These are phyloP conservation scores for Suillus americanus DNA, from an alignment of 768 basidiomycete genomes.

Conservation along the genomic window DNA sequence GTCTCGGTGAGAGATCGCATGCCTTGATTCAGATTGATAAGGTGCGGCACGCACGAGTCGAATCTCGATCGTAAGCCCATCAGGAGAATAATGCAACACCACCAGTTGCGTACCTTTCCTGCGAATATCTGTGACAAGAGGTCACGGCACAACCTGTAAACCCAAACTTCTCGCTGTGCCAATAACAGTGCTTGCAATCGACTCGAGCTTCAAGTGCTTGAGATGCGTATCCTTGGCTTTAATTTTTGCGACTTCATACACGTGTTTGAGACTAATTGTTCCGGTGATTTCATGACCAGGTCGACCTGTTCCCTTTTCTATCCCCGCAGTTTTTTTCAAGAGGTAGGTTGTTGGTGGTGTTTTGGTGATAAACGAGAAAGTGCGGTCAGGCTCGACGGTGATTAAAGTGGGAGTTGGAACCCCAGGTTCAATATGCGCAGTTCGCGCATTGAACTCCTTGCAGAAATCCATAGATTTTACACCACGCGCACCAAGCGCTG, in stretches of 20 bases:
- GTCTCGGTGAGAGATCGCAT: constrained; percentile 9
- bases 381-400: constrained; percentile 90
- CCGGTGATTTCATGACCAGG: constrained; percentile 78
- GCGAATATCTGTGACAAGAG: constrained; percentile 14
- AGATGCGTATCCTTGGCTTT: constrained; percentile 90
- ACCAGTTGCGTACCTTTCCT: constrained; percentile 24
- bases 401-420: constrained; percentile 91
- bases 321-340: constrained; percentile 85
- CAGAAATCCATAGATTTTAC: constrained; percentile 99
- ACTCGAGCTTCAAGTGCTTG: constrained; percentile 83
- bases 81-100: not conserved
- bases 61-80: constrained; percentile 11
- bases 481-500: constrained; percentile 95
- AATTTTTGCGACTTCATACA: constrained; percentile 98
- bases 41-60: constrained; percentile 19
- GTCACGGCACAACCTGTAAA: constrained; percentile 84
- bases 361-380: constrained; percentile 92
- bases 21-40: constrained; percentile 27
- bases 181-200: constrained; percentile 83
- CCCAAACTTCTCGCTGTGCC: constrained; percentile 90
- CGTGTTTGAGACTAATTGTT: constrained; percentile 91
- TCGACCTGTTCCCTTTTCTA: constrained; percentile 87
- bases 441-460: constrained; percentile 99
- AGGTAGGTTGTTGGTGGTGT: constrained; percentile 90
- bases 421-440: constrained; percentile 81